phyloP scores from a whole-genome alignment of 352 stramenopile genomes.

The Blastocystis hominis region DNA sequence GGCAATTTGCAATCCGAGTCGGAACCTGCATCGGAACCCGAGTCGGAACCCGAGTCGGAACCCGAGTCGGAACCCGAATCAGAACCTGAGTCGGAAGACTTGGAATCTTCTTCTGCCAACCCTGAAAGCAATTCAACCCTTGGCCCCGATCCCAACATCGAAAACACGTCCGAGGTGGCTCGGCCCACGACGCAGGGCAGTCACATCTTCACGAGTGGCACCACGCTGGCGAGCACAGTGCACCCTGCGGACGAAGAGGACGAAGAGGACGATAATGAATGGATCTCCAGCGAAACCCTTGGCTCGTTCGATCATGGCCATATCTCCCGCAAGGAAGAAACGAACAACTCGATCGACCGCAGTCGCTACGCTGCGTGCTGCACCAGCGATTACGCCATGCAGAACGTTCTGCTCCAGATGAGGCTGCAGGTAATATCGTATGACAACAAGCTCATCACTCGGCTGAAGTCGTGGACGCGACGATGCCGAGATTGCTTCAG shows the following conservation, averaged over 20 bases:
- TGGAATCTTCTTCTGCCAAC: too few species aligned
- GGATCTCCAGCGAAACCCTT: background rate
- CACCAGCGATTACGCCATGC: slow-evolving; percentile 47
- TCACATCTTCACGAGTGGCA: background rate
- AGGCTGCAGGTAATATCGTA: slow-evolving; percentile 9
- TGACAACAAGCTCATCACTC: slow-evolving; percentile 33
- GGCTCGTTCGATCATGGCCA: background rate
- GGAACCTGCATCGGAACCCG: too few species aligned
- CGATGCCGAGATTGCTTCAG: slow-evolving; percentile 43
- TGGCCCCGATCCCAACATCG: background rate
- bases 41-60: too few species aligned
- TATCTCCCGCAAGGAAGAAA: background rate
- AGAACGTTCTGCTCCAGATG: slow-evolving; percentile 56
- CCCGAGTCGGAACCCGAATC: too few species aligned
- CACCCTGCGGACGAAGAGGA: background rate
- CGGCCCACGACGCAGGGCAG: background rate
- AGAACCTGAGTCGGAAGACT: too few species aligned
- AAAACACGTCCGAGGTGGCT: background rate
- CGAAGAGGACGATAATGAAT: background rate
- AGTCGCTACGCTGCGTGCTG: background rate
- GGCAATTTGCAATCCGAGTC: background rate
- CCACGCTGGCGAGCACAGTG: background rate
- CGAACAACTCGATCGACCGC: background rate
- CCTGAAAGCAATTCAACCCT: background rate
- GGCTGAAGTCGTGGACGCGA: background rate